Base-by-base conservation (phyloP, 805 yeast species). In the Hanseniaspora opuntiae region DNA sequence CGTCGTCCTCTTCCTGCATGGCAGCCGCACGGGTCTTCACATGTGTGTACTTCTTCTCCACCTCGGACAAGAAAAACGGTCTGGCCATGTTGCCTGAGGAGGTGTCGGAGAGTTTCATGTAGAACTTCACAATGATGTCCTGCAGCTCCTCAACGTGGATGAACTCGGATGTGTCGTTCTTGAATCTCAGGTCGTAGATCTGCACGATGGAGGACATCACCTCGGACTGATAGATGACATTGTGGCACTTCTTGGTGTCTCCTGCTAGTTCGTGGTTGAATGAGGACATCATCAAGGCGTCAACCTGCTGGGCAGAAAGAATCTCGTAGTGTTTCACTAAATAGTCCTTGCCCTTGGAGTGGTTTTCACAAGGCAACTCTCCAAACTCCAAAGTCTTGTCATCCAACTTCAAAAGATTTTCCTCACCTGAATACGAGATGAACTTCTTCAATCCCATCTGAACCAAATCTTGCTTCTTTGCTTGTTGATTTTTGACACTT, bases 211-310 rank as follows among this genome's bases (percentile, higher is more conserved):
- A 90, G 62, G 86, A 95, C 56, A 90, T 64, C 33, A 90, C 68
- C 60, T 86, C 76, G 1, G 96, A 82, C 61, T 86, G 93, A 65
- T 79, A 83, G 45, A 90, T 81, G n/a, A 80, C 77, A 56, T 78
- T 82, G 56, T 74, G 75, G 10, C 95, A 79, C 7, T 66, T 64
- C 6, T 58, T 57, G 0, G 74, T 62, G 47, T 86, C 74, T 20
- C 80, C 83, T 14, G 75, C 78, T 56, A 90, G 72, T 64, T 87
- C 86, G 54, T 73, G 71, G 61, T 90, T 95, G 66, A 93, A 93
- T 0, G 97, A 94, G 20, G 82, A 82, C 96, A 90, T 89, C 64
- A 89, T 73, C 56, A 93, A 76, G 0, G 95, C 86, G 66, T 93
- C 97, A 63, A 89, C 87, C 64, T 93, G 97, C 57, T 81, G 81